Evolutionary conservation across 1,284 basidiomycete species (phyloP).

Genomic region (Tranzscheliella williamsii): DNA sequence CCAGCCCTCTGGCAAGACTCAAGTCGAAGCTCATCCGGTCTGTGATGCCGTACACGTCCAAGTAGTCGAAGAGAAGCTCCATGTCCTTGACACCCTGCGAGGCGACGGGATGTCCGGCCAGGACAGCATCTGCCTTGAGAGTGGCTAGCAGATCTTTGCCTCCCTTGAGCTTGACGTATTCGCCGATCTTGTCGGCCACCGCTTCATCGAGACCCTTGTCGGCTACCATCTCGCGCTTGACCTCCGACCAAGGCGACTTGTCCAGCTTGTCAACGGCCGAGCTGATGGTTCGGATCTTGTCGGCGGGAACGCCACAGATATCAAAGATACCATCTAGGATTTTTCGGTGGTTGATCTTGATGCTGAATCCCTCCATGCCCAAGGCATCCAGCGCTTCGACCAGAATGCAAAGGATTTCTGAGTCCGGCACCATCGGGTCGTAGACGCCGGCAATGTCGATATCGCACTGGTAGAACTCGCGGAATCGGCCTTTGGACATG

Average conservation of each 20-base stretch:
- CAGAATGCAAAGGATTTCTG: slow-evolving; percentile 82
- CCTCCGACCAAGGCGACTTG: slow-evolving; percentile 87
- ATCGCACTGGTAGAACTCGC: slow-evolving; percentile 98
- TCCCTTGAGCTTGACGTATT: slow-evolving; percentile 87
- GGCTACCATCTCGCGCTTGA: slow-evolving; percentile 92
- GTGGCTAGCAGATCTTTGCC: slow-evolving; percentile 77
- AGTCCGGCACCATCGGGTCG: slow-evolving; percentile 96
- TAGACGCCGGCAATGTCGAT: slow-evolving; percentile 88
- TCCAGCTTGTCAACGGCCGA: slow-evolving; percentile 98
- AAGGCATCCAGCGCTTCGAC: slow-evolving; percentile 80
- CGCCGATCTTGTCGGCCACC: slow-evolving; percentile 89
- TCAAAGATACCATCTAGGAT: slow-evolving; percentile 96
- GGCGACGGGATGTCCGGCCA: slow-evolving; percentile 73
- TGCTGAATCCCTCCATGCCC: slow-evolving; percentile 81
- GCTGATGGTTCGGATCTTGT: slow-evolving; percentile 91
- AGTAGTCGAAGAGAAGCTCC: slow-evolving; percentile 80
- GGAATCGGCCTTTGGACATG: slow-evolving; percentile 96
- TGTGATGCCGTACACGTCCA: slow-evolving; percentile 79
- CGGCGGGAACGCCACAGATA: slow-evolving; percentile 88
- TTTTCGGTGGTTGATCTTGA: slow-evolving; percentile 95
- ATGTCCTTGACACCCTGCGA: slow-evolving; percentile 89
- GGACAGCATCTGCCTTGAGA: slow-evolving; percentile 71
- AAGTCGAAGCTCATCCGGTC: slow-evolving; percentile 86
- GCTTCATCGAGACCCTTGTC: slow-evolving; percentile 87
- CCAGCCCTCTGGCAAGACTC: slow-evolving; percentile 90